A percentile compares a stretch with the other conserved stretches of the same genome.
phyloP scores from a whole-genome alignment of 192 early-diverging fungal genomes.

The Coemansia sp. region DNA sequence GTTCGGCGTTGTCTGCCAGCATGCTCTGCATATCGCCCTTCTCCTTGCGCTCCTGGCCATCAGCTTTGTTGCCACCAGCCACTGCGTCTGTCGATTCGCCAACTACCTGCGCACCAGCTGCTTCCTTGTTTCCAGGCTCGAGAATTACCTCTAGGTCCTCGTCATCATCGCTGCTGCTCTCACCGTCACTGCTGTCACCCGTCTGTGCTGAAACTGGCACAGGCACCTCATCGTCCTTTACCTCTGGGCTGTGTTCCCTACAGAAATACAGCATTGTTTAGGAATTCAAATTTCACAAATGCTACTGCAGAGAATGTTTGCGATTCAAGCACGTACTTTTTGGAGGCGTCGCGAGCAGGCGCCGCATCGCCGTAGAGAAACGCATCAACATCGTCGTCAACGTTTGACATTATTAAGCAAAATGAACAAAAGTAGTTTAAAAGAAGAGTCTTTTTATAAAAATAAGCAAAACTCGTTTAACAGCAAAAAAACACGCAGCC shows the following conservation, averaged over 20 bases:
- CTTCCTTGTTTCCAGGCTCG: slow-evolving; percentile 28
- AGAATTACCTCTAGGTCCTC: slow-evolving; percentile 49
- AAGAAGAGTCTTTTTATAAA: background rate
- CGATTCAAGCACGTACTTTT: slow-evolving; percentile 5
- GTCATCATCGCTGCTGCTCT: slow-evolving; percentile 18
- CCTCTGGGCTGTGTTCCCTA: background rate
- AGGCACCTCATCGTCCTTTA: background rate
- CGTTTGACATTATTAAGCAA: slow-evolving; percentile 16
- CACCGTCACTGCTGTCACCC: slow-evolving; percentile 3
- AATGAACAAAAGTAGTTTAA: slow-evolving; percentile 1
- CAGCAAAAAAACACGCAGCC: slow-evolving; percentile 1
- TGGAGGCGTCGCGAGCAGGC: background rate
- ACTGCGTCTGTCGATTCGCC: background rate
- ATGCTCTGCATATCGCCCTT: slow-evolving; percentile 23
- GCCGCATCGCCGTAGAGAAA: slow-evolving; percentile 48
- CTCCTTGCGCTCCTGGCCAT: slow-evolving; percentile 4
- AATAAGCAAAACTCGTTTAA: background rate
- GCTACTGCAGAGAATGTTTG: background rate
- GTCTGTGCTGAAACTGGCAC: background rate
- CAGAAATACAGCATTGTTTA: background rate
- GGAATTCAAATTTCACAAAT: background rate
- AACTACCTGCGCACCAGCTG: slow-evolving; percentile 1
- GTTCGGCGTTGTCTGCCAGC: slow-evolving; percentile 33
- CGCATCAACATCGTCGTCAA: slow-evolving; percentile 42
- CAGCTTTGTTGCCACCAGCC: background rate